Base-by-base conservation (phyloP, 1,284 basidiomycete species). In the Acaromyces ingoldii region DNA sequence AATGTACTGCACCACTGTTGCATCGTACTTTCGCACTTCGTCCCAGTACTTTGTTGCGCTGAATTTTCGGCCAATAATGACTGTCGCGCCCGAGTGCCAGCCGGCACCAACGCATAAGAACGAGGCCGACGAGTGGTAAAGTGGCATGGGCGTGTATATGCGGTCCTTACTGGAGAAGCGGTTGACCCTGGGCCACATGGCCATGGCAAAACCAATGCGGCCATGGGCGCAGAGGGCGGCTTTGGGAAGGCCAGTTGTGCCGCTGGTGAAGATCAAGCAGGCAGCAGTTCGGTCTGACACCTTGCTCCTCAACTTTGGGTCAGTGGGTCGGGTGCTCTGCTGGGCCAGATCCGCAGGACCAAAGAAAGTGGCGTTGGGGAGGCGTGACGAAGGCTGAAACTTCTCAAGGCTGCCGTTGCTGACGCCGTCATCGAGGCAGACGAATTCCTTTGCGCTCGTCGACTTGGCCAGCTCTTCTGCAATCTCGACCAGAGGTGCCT, bases 11-110 rank as follows among this genome's bases (percentile, higher is more conserved):
- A 76, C 62, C 4, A 72, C 71, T 43, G 71, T 75, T 1, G 75
- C 75, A 48, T 74, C 57, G 58, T 62, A 48, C 40, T 57, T 53
- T 40, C 71, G 60, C 37, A 74, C 75, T 31, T 76, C 75, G 7
- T 66, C 56, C 72, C 73, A 76, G 62, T 69, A 76, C 24, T 58
- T 55, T 9, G 65, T 54, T 1, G 75, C 75, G n/a, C 63, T 67
- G 58, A 76, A 76, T 53, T 73, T 75, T 42, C 75, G 67, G 0
- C 75, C 75, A 53, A 76, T 76, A 60, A 75, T 70, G 53, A 76
- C 72, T n/a, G 69, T 70, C 24, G 61, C 57, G 15, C 65, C 62
- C 3, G 62, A 57, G 42, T 57, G 58, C 57, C 72, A 64, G 13
- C 63, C 55, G 11, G 66, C 59, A 33, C 58, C 67, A 49, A 76